Evolutionary conservation across 331 rosid genomes (phyloP).

Genomic region (Acacia concinna): DNA sequence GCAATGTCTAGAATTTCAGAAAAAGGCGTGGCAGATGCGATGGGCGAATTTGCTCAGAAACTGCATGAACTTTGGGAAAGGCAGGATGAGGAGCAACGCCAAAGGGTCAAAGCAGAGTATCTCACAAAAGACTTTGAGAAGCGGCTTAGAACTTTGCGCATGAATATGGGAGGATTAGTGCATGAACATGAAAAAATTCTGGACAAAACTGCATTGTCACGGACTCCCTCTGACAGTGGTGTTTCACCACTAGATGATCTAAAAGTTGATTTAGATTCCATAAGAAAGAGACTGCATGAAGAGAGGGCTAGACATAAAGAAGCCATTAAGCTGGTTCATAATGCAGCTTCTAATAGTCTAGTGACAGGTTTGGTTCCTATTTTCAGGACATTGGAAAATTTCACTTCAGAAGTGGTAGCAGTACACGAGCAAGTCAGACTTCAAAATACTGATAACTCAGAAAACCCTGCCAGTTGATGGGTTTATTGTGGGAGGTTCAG

Average conservation of each 20-base stretch:
- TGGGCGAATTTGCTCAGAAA: conserved; percentile 75
- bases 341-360: conserved; percentile 77
- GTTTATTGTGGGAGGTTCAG: conserved; percentile 25
- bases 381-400: conserved; percentile 75
- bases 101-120: conserved; percentile 73
- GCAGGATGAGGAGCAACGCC: conserved; percentile 84
- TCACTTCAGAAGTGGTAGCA: conserved; percentile 76
- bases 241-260: conserved; percentile 84
- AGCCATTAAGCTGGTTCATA: conserved; percentile 68
- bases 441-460: conserved; percentile 36
- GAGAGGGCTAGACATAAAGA: conserved; percentile 82
- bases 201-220: conserved; percentile 50
- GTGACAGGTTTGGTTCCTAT: conserved; percentile 89
- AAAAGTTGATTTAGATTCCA: conserved; percentile 83
- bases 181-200: conserved; percentile 50
- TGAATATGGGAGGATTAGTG: conserved; percentile 50
- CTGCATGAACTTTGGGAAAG: conserved; percentile 84
- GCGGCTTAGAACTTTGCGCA: conserved; percentile 59
- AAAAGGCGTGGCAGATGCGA: conserved; percentile 66
- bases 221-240: conserved; percentile 60
- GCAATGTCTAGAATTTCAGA: conserved; percentile 86
- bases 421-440: conserved; percentile 89
- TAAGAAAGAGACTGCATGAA: conserved; percentile 70
- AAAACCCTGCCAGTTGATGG: conserved; percentile 15
- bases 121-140: conserved; percentile 79